phyloP scores from a whole-genome alignment of 495 filamentous ascomycete genomes.

The Xylaria cubensis region DNA sequence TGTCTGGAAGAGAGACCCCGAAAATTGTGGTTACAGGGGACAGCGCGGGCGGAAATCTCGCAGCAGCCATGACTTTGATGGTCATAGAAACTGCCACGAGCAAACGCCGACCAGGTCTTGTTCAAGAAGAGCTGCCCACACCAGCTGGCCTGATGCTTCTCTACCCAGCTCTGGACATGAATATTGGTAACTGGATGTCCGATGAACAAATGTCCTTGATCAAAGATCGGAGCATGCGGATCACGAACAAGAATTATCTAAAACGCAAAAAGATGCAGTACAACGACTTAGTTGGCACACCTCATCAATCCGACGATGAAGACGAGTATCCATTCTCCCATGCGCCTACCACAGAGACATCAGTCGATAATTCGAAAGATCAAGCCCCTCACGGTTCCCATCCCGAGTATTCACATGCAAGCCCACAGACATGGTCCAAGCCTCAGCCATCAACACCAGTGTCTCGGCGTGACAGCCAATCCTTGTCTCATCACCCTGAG shows the following conservation, averaged over 20 bases:
- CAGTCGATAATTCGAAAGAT: constrained; percentile 18
- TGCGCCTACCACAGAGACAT: constrained; percentile 27
- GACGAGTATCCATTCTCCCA: constrained; percentile 49
- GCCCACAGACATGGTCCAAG: constrained; percentile 45
- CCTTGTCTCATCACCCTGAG: constrained; percentile 59
- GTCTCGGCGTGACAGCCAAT: constrained; percentile 27
- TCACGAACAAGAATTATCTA: constrained; percentile 77
- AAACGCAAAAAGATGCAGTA: constrained; percentile 75
- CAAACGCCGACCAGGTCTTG: constrained; percentile 56
- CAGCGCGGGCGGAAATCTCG: constrained; percentile 91
- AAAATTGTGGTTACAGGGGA: constrained; percentile 86
- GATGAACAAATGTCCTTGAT: constrained; percentile 97
- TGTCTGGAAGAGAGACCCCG: constrained; percentile 75
- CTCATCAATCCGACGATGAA: constrained; percentile 68
- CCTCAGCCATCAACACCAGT: constrained; percentile 35
- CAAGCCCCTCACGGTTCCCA: constrained; percentile 39
- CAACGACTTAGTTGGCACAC: constrained; percentile 63
- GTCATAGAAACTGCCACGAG: constrained; percentile 73
- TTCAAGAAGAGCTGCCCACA: constrained; percentile 68
- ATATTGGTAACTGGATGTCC: constrained; percentile 98
- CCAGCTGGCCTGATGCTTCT: constrained; percentile 85
- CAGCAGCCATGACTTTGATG: constrained; percentile 84
- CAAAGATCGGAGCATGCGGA: constrained; percentile 77
- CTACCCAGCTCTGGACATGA: constrained; percentile 92
- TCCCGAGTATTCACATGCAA: constrained; percentile 53